Base-by-base conservation (phyloP, 768 basidiomycete genomes). In the Pulveroboletus frians region DNA sequence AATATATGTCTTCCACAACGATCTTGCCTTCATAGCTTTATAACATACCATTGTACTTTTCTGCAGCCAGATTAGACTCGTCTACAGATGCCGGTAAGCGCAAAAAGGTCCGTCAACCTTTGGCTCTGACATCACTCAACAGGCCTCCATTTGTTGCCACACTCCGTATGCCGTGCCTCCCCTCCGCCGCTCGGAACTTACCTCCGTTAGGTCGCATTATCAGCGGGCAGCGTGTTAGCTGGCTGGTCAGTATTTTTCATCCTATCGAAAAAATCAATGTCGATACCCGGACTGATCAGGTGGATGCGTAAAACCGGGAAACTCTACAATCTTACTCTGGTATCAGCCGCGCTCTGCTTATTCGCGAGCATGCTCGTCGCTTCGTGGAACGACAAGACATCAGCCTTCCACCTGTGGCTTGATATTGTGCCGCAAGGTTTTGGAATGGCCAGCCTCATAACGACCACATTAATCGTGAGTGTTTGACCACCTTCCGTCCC, bases 81-180 rank as follows among this genome's bases (percentile, higher is more conserved):
- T 77, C 92, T 20, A 79, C 84, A 38, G 73, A 76, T 51, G 77
- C 93, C 47, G 92, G 92, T 83, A 63, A 46, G 79, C 65, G 42
- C 31, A 38, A 45, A 30, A 27, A 9, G n/a, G 10, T 23, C 14
- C n/a, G 4, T 21, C 37, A 31, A 20, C 20, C 20, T 18, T 34
- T 15, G n/a, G 15, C 11, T 21, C 42, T 67, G 20, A 68, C 20
- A 23, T 41, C 4, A 46, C 48, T 23, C 23, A n/a, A 36, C 58
- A 89, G 88, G 89, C 26, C 73, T 88, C 26, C 94, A 94, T 71
- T 71, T 99, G 18, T 70, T 98, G 32, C 92, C 94, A 20, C 93
- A 95, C 70, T 91, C 90, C 31, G 87, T 92, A 70, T 67, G 83
- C 43, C 31, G 42, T 29, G 5, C 58, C 30, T 37, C 41, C 38